A percentile compares a stretch with the other conserved stretches of the same genome.
phyloP scores from a whole-genome alignment of 1,284 basidiomycete species.

The Tetrapyrgos nigripes region DNA sequence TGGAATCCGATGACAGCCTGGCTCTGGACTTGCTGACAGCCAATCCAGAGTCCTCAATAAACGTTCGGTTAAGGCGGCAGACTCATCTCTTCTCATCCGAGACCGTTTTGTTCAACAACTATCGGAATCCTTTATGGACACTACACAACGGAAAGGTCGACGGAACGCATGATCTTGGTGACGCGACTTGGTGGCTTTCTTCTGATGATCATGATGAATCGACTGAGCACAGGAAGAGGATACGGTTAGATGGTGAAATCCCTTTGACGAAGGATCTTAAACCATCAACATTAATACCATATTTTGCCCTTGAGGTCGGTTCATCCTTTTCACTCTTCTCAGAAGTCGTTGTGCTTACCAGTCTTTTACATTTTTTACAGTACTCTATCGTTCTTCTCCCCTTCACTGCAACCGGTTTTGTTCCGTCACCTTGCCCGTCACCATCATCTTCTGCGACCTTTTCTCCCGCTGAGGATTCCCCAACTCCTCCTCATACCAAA shows the following conservation, averaged over 20 bases:
- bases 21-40: constrained; percentile 41
- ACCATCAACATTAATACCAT: constrained; percentile 41
- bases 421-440: constrained; percentile 9
- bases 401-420: constrained; percentile 38
- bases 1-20: constrained; percentile 37
- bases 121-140: neutral
- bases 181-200: constrained; percentile 46
- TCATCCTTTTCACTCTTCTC: constrained; percentile 3
- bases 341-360: too few species aligned
- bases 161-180: constrained; percentile 24
- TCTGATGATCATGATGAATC: constrained; percentile 15
- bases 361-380: constrained; percentile 24
- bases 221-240: constrained; percentile 8
- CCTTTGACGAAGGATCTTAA: constrained; percentile 40
- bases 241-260: constrained; percentile 42
- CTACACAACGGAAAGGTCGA: neutral
- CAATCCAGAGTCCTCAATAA: constrained; percentile 33
- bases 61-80: constrained; percentile 33
- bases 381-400: constrained; percentile 42
- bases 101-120: constrained; percentile 15
- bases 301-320: constrained; percentile 43
- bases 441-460: constrained; percentile 15
- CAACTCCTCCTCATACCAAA: neutral
- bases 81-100: constrained; percentile 31
- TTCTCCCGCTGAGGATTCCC: neutral